These are phyloP conservation scores for Monosporascus sp. DNA, from an alignment of 2,329 filamentous ascomycete species.

Conservation along the genomic window DNA sequence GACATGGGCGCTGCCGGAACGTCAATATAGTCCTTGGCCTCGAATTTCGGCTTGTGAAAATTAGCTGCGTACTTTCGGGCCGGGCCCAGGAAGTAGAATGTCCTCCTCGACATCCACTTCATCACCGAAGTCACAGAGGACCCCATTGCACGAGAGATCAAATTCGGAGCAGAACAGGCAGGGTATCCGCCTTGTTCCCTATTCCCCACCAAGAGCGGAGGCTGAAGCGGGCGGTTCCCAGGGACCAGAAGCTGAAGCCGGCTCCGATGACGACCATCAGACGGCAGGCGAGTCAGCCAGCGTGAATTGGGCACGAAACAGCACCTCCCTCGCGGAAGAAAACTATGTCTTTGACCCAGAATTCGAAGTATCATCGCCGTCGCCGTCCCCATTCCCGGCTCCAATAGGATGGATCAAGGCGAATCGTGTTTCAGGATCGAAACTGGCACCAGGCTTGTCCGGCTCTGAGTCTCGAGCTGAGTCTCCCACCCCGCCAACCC, in stretches of 20 bases:
- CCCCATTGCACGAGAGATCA: slow-evolving; percentile 35
- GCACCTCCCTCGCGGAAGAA: slow-evolving; percentile 19
- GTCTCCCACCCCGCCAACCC: slow-evolving; percentile 31
- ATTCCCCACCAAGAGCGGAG: slow-evolving; percentile 39
- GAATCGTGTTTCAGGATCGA: slow-evolving; percentile 42
- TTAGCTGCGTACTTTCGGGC: slow-evolving; percentile 12
- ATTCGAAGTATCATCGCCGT: slow-evolving; percentile 31
- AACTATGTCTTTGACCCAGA: slow-evolving; percentile 23
- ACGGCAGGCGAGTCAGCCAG: slow-evolving; percentile 11
- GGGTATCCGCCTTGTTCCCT: slow-evolving; percentile 45
- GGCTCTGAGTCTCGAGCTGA: slow-evolving; percentile 24
- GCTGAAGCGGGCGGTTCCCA: slow-evolving; percentile 17
- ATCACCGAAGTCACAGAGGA: slow-evolving; percentile 18
- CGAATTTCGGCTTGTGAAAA: slow-evolving; percentile 5
- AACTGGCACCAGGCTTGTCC: slow-evolving; percentile 32
- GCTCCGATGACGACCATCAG: slow-evolving; percentile 11
- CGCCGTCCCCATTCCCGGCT: slow-evolving; percentile 25
- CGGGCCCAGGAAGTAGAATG: slow-evolving; percentile 23
- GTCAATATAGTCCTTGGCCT: slow-evolving; percentile 13
- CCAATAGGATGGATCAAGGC: slow-evolving; percentile 34
- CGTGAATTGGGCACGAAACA: slow-evolving; percentile 16
- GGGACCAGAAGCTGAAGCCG: slow-evolving; percentile 11
- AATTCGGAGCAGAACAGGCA: slow-evolving; percentile 37
- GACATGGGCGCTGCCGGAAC: slow-evolving; percentile 18
- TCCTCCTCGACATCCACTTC: slow-evolving; percentile 26